A percentile compares a stretch with the other conserved stretches of the same genome.
phyloP scores from a whole-genome alignment of 306 rosid species.

The Crotalaria pallida region DNA sequence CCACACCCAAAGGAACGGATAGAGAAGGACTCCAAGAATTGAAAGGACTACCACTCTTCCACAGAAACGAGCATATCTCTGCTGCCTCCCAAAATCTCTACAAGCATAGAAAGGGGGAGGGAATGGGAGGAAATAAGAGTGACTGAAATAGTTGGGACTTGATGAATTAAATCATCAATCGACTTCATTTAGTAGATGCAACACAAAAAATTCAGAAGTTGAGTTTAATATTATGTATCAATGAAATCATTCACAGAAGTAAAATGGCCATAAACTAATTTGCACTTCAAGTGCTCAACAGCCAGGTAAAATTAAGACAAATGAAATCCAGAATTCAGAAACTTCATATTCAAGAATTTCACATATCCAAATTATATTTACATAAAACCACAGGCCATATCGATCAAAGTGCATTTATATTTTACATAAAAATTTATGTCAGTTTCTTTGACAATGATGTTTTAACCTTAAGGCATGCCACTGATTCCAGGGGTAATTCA shows the following conservation, averaged over 20 bases:
- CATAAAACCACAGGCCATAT: neutral
- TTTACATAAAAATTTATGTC: neutral
- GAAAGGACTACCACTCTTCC: conserved; percentile 91
- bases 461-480: conserved; percentile 10
- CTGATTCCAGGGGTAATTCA: conserved; percentile 2
- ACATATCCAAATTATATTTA: neutral
- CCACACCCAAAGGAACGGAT: conserved; percentile 99
- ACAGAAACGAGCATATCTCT: conserved; percentile 94
- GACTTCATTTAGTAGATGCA: conserved; percentile 9
- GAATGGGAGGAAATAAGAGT: neutral
- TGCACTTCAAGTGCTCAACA: conserved; percentile 1
- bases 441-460: neutral
- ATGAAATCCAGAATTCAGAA: neutral
- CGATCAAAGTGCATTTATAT: neutral
- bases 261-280: conserved; percentile 3
- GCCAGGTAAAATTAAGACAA: conserved; percentile 18
- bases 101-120: conserved; percentile 14
- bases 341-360: conserved; percentile 10
- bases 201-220: conserved; percentile 6
- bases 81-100: conserved; percentile 99
- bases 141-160: conserved; percentile 5
- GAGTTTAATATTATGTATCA: conserved; percentile 2
- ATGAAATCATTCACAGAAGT: neutral
- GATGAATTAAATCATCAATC: conserved; percentile 16
- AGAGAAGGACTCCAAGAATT: conserved; percentile 68